Evolutionary conservation across 805 yeast species (phyloP).

Genomic region (Lipomyces sp.): DNA sequence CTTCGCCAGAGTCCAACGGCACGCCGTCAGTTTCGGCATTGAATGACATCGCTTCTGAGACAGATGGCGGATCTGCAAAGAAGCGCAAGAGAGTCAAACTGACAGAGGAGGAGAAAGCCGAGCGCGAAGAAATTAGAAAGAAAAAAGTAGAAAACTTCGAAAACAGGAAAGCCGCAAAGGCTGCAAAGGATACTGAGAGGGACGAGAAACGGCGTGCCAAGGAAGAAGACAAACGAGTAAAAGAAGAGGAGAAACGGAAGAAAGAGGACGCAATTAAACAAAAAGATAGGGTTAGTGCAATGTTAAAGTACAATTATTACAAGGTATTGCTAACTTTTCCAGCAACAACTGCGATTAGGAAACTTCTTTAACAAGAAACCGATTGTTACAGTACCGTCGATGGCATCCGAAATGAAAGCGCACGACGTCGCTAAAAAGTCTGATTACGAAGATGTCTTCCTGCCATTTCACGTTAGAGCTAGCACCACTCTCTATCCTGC

Average conservation of each 20-base stretch:
- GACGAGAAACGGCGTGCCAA: slow-evolving; percentile 38
- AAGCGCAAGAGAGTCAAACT: slow-evolving; percentile 23
- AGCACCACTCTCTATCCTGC: slow-evolving; percentile 37
- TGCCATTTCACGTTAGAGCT: slow-evolving; percentile 45
- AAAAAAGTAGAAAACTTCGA: slow-evolving; percentile 19
- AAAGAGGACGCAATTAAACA: slow-evolving; percentile 31
- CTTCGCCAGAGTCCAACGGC: background rate
- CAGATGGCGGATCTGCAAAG: slow-evolving; percentile 10
- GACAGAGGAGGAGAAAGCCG: slow-evolving; percentile 29
- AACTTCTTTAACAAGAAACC: slow-evolving; percentile 26
- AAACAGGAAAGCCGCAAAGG: slow-evolving; percentile 18
- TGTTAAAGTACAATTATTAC: slow-evolving; percentile 8
- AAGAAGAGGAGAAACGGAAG: slow-evolving; percentile 37
- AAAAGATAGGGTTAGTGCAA: slow-evolving; percentile 11
- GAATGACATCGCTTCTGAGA: background rate
- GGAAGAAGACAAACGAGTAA: slow-evolving; percentile 39
- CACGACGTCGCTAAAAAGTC: slow-evolving; percentile 23
- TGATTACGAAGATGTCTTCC: slow-evolving; percentile 42
- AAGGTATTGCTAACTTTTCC: slow-evolving; percentile 21
- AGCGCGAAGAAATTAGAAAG: slow-evolving; percentile 27
- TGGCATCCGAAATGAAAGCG: slow-evolving; percentile 3
- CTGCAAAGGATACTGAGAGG: slow-evolving; percentile 30
- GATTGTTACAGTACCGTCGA: slow-evolving; percentile 10
- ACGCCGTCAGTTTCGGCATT: background rate
- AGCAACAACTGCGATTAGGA: slow-evolving; percentile 32